phyloP scores from a whole-genome alignment of 1,139 yeast genomes.

The Kazachstania sp. region DNA sequence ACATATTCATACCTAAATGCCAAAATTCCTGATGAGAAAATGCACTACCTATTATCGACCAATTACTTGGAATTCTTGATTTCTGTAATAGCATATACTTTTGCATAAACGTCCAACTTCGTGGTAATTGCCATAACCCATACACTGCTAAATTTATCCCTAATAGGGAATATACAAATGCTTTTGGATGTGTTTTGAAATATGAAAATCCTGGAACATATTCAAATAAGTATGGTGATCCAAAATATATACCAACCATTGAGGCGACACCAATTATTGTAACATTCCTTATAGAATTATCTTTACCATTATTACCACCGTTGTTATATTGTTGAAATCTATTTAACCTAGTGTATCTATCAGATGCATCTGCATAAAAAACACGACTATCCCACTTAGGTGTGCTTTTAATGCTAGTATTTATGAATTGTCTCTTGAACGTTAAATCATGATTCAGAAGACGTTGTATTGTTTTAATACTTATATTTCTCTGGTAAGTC shows the following conservation, averaged over 20 bases:
- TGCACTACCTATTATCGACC: slow-evolving; percentile 71
- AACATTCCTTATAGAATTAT: slow-evolving; percentile 23
- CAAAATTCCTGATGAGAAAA: slow-evolving; percentile 79
- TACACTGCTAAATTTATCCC: slow-evolving; percentile 66
- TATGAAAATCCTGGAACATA: slow-evolving; percentile 50
- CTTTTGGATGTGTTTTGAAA: slow-evolving; percentile 49
- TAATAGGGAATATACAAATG: slow-evolving; percentile 55
- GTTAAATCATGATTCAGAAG: not conserved
- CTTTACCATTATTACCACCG: slow-evolving; percentile 8
- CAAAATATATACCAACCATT: slow-evolving; percentile 37
- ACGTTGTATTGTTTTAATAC: not conserved
- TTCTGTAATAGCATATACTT: slow-evolving; percentile 60
- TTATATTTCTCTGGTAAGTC: slow-evolving; percentile 12
- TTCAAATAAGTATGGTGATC: slow-evolving; percentile 51
- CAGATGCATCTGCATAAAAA: slow-evolving; percentile 13
- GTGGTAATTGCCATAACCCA: slow-evolving; percentile 65
- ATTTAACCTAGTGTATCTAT: slow-evolving; percentile 25
- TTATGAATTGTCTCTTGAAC: slow-evolving; percentile 2
- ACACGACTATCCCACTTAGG: slow-evolving; percentile 12
- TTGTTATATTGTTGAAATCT: slow-evolving; percentile 27
- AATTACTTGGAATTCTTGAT: slow-evolving; percentile 46
- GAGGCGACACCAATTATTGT: slow-evolving; percentile 33
- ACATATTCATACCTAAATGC: slow-evolving; percentile 80
- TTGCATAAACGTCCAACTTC: slow-evolving; percentile 39
- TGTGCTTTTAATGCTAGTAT: not conserved